A percentile compares a stretch with the other conserved stretches of the same genome.
These are phyloP conservation scores for Rhypophila decipiens DNA, from an alignment of 495 filamentous ascomycete species.

Conservation along the genomic window DNA sequence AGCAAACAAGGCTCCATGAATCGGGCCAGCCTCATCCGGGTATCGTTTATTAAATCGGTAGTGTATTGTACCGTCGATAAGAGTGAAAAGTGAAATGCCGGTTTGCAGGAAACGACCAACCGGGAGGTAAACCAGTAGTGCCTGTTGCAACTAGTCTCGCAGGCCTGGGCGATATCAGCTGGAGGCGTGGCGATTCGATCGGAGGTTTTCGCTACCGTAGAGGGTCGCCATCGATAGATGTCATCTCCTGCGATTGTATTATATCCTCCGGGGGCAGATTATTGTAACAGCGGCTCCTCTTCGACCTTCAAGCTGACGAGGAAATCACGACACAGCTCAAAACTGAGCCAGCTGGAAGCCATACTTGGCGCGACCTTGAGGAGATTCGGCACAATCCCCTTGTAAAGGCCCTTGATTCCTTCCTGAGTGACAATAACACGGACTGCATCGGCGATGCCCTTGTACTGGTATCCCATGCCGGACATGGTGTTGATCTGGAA, in stretches of 20 bases:
- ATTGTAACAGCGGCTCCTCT: constrained; percentile 27
- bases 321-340: constrained; percentile 86
- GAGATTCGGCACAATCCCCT: constrained; percentile 88
- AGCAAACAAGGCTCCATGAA: no score
- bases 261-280: background rate
- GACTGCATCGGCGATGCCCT: constrained; percentile 76
- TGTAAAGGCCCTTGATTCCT: constrained; percentile 66
- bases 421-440: constrained; percentile 74
- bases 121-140: no score
- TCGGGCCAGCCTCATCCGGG: no score
- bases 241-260: no score
- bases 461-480: constrained; percentile 97
- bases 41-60: no score
- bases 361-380: constrained; percentile 97
- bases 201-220: background rate
- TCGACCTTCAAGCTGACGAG: constrained; percentile 51
- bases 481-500: constrained; percentile 99
- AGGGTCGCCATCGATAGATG: no score
- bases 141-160: no score
- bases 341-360: constrained; percentile 97
- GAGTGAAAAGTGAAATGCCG: no score
- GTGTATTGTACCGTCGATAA: no score
- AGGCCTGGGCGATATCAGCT: no score
- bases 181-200: background rate
- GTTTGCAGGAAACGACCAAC: no score